phyloP scores from a whole-genome alignment of 169 alveolate genomes.

The Cryptosporidium felis region DNA sequence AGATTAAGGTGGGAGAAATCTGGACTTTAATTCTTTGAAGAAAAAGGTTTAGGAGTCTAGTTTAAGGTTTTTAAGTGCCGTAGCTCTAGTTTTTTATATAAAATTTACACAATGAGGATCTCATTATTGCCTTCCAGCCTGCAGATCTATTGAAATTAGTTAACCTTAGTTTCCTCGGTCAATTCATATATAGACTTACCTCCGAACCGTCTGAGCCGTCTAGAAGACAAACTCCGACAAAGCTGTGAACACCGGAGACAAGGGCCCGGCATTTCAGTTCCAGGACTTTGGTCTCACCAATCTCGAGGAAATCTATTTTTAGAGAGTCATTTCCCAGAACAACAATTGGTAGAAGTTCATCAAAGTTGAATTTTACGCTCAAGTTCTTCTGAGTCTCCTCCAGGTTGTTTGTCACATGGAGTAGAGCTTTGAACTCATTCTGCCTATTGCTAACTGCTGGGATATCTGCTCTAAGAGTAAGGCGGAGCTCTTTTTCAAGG shows the following conservation, averaged over 20 bases:
- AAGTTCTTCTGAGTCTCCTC: background rate
- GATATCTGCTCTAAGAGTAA: background rate
- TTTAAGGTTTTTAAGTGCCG: background rate
- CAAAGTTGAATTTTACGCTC: conserved; percentile 10
- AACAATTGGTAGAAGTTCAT: conserved; percentile 27
- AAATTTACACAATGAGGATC: background rate
- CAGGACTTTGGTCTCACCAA: background rate
- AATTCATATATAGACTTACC: background rate
- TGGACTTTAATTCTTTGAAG: no score
- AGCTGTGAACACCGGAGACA: conserved; percentile 24
- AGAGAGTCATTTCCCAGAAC: conserved; percentile 17
- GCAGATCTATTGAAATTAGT: conserved; percentile 24
- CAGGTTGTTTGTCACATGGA: conserved; percentile 7
- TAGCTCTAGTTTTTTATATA: background rate
- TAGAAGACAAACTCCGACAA: conserved; percentile 7
- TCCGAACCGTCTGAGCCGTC: background rate
- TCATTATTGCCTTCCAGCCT: conserved; percentile 12
- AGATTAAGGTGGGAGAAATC: no score
- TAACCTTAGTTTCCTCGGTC: no score
- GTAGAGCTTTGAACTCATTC: conserved; percentile 7
- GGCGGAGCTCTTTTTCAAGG: background rate
- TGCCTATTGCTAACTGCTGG: conserved; percentile 15
- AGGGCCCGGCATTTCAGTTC: conserved; percentile 25
- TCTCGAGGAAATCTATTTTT: background rate
- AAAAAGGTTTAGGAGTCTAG: no score